A percentile compares a stretch with the other conserved stretches of the same genome.
These are phyloP conservation scores for Pterocarpus macrocarpus DNA, from an alignment of 306 rosid genomes.

Conservation along the genomic window DNA sequence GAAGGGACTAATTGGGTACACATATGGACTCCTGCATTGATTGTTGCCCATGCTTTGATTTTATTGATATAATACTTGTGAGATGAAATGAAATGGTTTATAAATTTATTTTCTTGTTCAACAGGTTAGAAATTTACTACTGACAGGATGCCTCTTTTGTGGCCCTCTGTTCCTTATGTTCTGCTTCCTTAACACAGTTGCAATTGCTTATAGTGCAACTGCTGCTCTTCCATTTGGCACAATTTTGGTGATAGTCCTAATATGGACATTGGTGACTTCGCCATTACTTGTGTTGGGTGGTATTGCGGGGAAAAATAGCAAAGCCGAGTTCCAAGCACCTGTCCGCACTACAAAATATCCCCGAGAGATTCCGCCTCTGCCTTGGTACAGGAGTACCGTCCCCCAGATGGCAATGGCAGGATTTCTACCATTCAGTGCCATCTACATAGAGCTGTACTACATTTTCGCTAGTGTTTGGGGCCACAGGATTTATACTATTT, in stretches of 20 bases:
- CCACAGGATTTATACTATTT: slow-evolving; percentile 96
- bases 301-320: slow-evolving; percentile 93
- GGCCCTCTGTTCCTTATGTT: slow-evolving; percentile 94
- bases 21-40: slow-evolving; percentile 31
- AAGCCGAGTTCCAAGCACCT: slow-evolving; percentile 94
- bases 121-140: slow-evolving; percentile 91
- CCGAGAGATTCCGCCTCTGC: slow-evolving; percentile 86
- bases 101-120: slow-evolving; percentile 48
- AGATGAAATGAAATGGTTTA: slow-evolving; percentile 31
- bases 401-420: slow-evolving; percentile 99
- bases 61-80: slow-evolving; percentile 20
- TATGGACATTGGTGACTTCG: slow-evolving; percentile 93
- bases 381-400: slow-evolving; percentile 90
- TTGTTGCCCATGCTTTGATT: slow-evolving; percentile 25
- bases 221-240: slow-evolving; percentile 99
- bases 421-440: slow-evolving; percentile 97
- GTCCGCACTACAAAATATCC: slow-evolving; percentile 95
- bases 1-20: slow-evolving; percentile 94
- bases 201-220: slow-evolving; percentile 92
- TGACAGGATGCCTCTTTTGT: slow-evolving; percentile 96
- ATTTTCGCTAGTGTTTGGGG: slow-evolving; percentile 99
- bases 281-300: slow-evolving; percentile 98
- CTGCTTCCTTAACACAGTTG: slow-evolving; percentile 98
- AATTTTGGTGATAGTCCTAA: slow-evolving; percentile 88
- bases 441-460: slow-evolving; percentile 96